Evolutionary conservation across 2,329 filamentous ascomycete species (phyloP).

Genomic region (Curvularia sp.): DNA sequence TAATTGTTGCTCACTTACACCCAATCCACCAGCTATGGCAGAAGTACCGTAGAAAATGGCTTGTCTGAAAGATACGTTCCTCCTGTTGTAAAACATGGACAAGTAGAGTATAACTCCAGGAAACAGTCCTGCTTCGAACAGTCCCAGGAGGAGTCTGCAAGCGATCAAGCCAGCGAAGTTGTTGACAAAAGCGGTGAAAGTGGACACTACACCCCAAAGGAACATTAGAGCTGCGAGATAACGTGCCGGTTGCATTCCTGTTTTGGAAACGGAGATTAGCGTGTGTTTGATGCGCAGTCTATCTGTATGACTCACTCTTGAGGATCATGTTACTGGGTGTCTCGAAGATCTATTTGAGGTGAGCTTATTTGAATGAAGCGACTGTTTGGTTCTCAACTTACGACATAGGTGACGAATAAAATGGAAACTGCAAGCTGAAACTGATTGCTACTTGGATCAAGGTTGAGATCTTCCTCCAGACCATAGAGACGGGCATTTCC

Average conservation of each 20-base stretch:
- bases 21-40: conserved; percentile 62
- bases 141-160: conserved; percentile 38
- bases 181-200: conserved; percentile 34
- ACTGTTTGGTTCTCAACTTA: conserved; percentile 14
- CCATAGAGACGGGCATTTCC: conserved; percentile 53
- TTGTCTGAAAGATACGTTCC: conserved; percentile 58
- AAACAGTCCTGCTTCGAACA: conserved; percentile 40
- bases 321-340: conserved; percentile 57
- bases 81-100: conserved; percentile 39
- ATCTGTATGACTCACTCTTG: conserved; percentile 27
- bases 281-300: neutral
- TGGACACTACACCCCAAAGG: conserved; percentile 35
- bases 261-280: neutral
- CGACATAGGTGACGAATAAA: conserved; percentile 35
- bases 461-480: conserved; percentile 28
- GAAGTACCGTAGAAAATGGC: conserved; percentile 63
- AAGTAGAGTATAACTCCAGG: conserved; percentile 38
- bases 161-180: conserved; percentile 37
- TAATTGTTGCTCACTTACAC: conserved; percentile 29
- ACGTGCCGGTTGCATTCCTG: conserved; percentile 46
- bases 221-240: conserved; percentile 36
- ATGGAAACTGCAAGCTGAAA: conserved; percentile 36
- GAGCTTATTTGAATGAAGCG: conserved; percentile 17
- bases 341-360: conserved; percentile 47
- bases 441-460: conserved; percentile 24